Conservation (phyloP, 352 stramenopile species). For the Phytophthora cactorum region DNA sequence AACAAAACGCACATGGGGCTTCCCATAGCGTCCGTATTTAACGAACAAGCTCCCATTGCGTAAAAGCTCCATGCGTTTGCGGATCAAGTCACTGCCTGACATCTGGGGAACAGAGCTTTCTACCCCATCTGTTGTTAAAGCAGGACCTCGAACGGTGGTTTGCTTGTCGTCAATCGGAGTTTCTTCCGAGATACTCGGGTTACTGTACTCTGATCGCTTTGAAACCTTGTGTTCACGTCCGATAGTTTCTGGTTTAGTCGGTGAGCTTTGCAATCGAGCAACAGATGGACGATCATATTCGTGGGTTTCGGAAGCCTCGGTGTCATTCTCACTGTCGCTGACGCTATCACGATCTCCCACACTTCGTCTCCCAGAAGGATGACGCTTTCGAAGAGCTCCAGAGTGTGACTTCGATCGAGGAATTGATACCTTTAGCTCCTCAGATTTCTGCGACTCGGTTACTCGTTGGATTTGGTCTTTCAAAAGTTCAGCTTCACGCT, state of each 20-base stretch:
- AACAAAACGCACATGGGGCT: constrained; percentile 80
- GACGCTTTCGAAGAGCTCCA: constrained; percentile 17
- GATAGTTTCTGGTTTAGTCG: constrained; percentile 1
- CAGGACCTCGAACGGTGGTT: constrained; percentile 14
- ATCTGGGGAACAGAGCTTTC: constrained; percentile 15
- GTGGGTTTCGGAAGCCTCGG: constrained; percentile 37
- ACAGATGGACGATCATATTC: constrained; percentile 28
- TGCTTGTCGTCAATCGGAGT: constrained; percentile 12
- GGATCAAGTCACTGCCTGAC: constrained; percentile 63
- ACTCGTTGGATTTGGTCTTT: constrained; percentile 49
- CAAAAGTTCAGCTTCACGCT: constrained; percentile 55
- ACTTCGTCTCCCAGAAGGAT: constrained; percentile 15
- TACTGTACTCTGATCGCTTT: constrained; percentile 28
- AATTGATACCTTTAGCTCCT: constrained; percentile 20
- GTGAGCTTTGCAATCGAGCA: constrained; percentile 9
- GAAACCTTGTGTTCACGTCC: constrained; percentile 1
- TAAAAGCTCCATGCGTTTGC: constrained; percentile 73
- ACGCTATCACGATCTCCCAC: constrained; percentile 24
- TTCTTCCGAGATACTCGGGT: constrained; percentile 20
- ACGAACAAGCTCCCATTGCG: constrained; percentile 78
- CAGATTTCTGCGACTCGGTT: constrained; percentile 8
- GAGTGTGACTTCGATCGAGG: constrained; percentile 42
- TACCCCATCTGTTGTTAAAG: constrained; percentile 6
- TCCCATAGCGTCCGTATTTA: constrained; percentile 79
- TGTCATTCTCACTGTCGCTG: constrained; percentile 61